Evolutionary conservation across 257 asterid species (phyloP).

Genomic region (Nemophila menziesii): DNA sequence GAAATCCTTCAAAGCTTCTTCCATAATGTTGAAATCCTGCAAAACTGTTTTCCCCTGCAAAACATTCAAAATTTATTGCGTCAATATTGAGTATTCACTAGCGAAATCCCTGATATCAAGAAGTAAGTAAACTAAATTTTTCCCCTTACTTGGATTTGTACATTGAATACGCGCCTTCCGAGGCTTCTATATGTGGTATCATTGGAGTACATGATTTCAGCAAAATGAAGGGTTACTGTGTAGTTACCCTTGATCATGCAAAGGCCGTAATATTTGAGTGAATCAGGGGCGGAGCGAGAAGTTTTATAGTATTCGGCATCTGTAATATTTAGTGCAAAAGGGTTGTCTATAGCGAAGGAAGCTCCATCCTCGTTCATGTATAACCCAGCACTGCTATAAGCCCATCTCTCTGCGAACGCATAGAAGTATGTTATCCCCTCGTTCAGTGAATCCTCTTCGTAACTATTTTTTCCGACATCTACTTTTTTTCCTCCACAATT

Average conservation of each 20-base stretch:
- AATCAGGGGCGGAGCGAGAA: conserved; percentile 69
- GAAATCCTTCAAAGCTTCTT: conserved; percentile 41
- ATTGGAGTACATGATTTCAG: conserved; percentile 61
- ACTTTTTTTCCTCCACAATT: conserved; percentile 66
- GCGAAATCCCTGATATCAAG: conserved; percentile 9
- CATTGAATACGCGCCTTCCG: conserved; percentile 73
- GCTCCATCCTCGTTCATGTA: conserved; percentile 11
- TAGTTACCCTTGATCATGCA: conserved; percentile 79
- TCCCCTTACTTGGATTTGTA: conserved; percentile 70
- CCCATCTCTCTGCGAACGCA: conserved; percentile 44
- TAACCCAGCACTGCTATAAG: conserved; percentile 65
- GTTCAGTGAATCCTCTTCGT: conserved; percentile 40
- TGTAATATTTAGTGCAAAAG: conserved; percentile 15
- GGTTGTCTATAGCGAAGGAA: conserved; percentile 16
- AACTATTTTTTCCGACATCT: conserved; percentile 33
- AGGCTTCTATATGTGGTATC: conserved; percentile 46
- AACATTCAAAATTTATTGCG: conserved; percentile 1
- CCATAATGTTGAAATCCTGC: conserved; percentile 45
- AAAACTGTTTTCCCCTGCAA: conserved; percentile 66
- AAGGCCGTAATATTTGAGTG: conserved; percentile 65
- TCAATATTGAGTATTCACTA: neutral
- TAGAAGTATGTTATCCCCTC: conserved; percentile 47
- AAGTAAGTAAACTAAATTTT: neutral
- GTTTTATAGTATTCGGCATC: conserved; percentile 42
- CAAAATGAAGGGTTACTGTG: conserved; percentile 76